Percentiles rank a stretch among this genome's conserved stretches.
phyloP scores from a whole-genome alignment of 2,329 filamentous ascomycete species.

The Tolypocladium album region DNA sequence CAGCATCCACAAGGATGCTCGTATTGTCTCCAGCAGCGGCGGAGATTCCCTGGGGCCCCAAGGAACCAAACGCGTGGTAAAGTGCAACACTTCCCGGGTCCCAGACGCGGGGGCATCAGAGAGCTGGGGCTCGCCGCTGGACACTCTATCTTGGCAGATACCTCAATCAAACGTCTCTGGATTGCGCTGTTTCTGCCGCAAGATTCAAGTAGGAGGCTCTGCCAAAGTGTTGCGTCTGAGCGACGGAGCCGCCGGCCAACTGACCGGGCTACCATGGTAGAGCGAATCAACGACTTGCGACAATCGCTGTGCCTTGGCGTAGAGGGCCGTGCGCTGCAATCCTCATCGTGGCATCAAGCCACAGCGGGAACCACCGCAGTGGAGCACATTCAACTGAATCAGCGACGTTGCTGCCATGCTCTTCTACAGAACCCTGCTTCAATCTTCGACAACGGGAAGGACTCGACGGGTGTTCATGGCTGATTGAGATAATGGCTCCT shows the following conservation, averaged over 20 bases:
- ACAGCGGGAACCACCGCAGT: neutral
- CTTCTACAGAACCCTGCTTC: neutral
- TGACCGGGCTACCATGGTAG: neutral
- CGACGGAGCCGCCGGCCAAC: neutral
- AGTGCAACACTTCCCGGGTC: neutral
- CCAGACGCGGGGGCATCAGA: neutral
- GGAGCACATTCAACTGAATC: neutral
- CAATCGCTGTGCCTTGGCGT: neutral
- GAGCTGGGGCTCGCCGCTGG: neutral
- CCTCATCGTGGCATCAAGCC: neutral
- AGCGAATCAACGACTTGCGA: neutral
- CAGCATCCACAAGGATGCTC: conserved; percentile 6
- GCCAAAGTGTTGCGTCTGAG: neutral
- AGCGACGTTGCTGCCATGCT: neutral
- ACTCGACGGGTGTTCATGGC: neutral
- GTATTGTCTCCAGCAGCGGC: neutral
- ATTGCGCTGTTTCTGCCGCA: neutral
- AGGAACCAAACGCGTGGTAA: neutral
- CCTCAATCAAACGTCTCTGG: neutral
- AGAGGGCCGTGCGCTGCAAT: conserved; percentile 1
- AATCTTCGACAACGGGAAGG: neutral
- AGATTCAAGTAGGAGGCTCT: neutral
- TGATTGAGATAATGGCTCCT: neutral
- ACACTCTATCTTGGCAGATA: neutral
- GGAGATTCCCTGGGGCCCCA: neutral